Conservation (phyloP, 495 filamentous ascomycete genomes). For the Penicillium goetzii region DNA sequence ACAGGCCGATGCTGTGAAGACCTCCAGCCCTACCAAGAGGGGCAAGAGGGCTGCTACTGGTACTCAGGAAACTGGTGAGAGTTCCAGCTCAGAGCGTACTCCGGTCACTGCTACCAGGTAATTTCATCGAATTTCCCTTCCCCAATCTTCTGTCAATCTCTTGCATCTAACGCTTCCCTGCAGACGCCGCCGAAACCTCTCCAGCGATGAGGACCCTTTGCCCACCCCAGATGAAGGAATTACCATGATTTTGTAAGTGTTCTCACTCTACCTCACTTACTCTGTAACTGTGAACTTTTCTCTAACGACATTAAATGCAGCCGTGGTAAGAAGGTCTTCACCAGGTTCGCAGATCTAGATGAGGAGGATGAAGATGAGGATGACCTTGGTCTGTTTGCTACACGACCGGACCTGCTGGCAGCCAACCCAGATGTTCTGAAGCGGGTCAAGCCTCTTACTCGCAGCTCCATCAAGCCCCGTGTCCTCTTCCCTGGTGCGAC, state of each 20-base stretch:
- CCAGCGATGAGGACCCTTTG: slow-evolving; percentile 12
- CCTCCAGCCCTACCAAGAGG: neutral
- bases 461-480: slow-evolving; percentile 79
- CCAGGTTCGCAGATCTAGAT: slow-evolving; percentile 48
- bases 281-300: slow-evolving; percentile 33
- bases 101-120: neutral
- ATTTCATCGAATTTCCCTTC: neutral
- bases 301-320: slow-evolving; percentile 52
- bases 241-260: slow-evolving; percentile 28
- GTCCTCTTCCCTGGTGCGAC: slow-evolving; percentile 73
- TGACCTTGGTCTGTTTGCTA: slow-evolving; percentile 48
- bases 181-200: slow-evolving; percentile 25
- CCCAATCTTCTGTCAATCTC: neutral
- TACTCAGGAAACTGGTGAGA: neutral
- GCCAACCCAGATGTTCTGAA: slow-evolving; percentile 18
- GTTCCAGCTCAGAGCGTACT: neutral
- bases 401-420: slow-evolving; percentile 30
- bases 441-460: slow-evolving; percentile 61
- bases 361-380: slow-evolving; percentile 52
- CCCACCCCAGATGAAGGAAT: slow-evolving; percentile 44
- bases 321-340: slow-evolving; percentile 88
- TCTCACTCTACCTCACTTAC: slow-evolving; percentile 56
- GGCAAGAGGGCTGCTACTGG: slow-evolving; percentile 1
- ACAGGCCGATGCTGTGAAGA: slow-evolving; percentile 27
- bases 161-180: neutral